Evolutionary conservation across 208 protist species (phyloP).

Genomic region (Acanthamoeba lenticulata): DNA sequence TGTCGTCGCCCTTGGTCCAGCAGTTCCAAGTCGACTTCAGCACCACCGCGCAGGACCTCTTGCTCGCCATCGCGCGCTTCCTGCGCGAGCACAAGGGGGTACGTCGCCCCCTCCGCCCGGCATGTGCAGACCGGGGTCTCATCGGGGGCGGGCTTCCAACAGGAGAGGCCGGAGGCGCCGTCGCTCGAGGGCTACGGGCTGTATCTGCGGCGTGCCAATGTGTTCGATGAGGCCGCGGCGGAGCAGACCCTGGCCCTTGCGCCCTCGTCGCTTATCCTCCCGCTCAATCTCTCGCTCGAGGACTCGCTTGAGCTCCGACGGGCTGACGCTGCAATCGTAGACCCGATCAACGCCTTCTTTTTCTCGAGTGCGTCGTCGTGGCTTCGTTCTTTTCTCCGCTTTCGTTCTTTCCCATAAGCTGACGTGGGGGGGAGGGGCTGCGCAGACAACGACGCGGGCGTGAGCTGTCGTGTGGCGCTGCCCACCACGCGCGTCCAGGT

Average conservation of each 20-base stretch:
- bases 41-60: slow-evolving; percentile 11
- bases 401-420: background rate
- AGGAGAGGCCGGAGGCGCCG: background rate
- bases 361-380: background rate
- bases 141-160: background rate
- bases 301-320: background rate
- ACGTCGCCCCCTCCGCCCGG: background rate
- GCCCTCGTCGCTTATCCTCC: background rate
- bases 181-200: background rate
- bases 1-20: background rate
- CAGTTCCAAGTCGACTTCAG: background rate
- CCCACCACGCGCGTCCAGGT: background rate
- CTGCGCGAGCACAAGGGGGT: background rate
- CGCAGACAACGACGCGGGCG: background rate
- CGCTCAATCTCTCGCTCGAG: background rate
- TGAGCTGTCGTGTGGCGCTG: background rate
- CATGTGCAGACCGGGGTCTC: background rate
- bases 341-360: background rate
- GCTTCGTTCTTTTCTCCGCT: background rate
- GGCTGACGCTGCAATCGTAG: background rate
- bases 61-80: background rate
- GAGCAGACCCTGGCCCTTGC: background rate
- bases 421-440: background rate
- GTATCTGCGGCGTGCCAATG: background rate
- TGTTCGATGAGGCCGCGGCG: background rate